A percentile compares a stretch with the other conserved stretches of the same genome.
Conservation (phyloP, 164 flowering plant species). For the Stephania cephalantha region DNA sequence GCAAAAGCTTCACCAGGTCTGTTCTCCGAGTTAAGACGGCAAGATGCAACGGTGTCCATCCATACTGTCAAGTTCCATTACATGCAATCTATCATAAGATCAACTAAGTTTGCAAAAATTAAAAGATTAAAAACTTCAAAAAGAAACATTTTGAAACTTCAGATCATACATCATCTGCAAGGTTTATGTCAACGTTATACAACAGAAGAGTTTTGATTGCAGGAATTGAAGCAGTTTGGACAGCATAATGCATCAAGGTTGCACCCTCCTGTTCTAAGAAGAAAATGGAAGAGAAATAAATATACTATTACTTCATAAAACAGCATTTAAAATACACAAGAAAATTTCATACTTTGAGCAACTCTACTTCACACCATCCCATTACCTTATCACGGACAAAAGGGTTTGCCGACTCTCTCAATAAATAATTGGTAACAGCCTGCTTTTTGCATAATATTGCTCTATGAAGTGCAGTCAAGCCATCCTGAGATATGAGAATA, state of each 20-base stretch:
- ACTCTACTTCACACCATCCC: neutral
- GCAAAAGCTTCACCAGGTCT: constrained; percentile 72
- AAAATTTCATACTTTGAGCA: neutral
- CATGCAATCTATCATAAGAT: neutral
- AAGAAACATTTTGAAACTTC: neutral
- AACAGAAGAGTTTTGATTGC: constrained; percentile 68
- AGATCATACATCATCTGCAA: constrained; percentile 62
- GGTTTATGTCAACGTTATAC: constrained; percentile 84
- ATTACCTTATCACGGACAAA: constrained; percentile 72
- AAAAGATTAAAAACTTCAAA: neutral
- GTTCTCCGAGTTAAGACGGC: constrained; percentile 85
- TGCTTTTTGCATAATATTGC: constrained; percentile 77
- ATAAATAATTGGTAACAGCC: constrained; percentile 77
- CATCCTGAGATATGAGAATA: constrained; percentile 39
- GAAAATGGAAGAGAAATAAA: constrained; percentile 4
- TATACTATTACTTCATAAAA: neutral
- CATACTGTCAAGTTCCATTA: constrained; percentile 47
- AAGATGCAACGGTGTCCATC: constrained; percentile 95
- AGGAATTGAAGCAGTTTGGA: constrained; percentile 63
- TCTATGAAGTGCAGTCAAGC: constrained; percentile 82
- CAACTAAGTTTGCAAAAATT: neutral
- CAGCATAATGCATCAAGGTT: constrained; percentile 92
- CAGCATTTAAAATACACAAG: neutral
- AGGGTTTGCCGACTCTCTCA: constrained; percentile 89
- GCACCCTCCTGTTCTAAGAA: constrained; percentile 74